Conservation (phyloP, 1,139 yeast species). For the Yamadazyma aaseri region DNA sequence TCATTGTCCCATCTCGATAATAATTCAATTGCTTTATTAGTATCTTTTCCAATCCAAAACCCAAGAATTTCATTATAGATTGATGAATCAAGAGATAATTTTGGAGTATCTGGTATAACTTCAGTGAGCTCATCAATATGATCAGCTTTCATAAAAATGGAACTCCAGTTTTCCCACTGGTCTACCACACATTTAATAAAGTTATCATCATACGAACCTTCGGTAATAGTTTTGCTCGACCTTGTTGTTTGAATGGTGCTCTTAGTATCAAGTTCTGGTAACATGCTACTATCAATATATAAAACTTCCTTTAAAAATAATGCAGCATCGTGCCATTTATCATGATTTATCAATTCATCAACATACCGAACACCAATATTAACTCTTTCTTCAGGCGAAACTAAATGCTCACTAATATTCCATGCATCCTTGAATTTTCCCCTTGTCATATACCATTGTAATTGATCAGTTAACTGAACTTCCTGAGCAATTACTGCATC, state of each 20-base stretch:
- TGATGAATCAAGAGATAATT: constrained; percentile 32
- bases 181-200: constrained; percentile 31
- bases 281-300: constrained; percentile 28
- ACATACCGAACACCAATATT: constrained; percentile 65
- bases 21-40: constrained; percentile 36
- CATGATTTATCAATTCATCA: constrained; percentile 48
- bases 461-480: constrained; percentile 62
- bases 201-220: constrained; percentile 25
- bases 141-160: constrained; percentile 49
- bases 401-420: constrained; percentile 63
- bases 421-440: constrained; percentile 67
- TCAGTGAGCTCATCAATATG: constrained; percentile 50
- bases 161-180: constrained; percentile 72
- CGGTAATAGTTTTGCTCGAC: constrained; percentile 8
- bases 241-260: constrained; percentile 25
- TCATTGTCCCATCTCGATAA: constrained; percentile 59
- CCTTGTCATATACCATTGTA: constrained; percentile 67
- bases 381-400: constrained; percentile 50
- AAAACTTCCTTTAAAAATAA: constrained; percentile 44
- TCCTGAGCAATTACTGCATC: constrained; percentile 81
- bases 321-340: constrained; percentile 60
- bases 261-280: constrained; percentile 31
- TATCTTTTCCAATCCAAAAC: constrained; percentile 42
- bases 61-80: constrained; percentile 55
- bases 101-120: constrained; percentile 48